Conservation (phyloP, 129 eudicot genomes). For the Mikania micrantha region DNA sequence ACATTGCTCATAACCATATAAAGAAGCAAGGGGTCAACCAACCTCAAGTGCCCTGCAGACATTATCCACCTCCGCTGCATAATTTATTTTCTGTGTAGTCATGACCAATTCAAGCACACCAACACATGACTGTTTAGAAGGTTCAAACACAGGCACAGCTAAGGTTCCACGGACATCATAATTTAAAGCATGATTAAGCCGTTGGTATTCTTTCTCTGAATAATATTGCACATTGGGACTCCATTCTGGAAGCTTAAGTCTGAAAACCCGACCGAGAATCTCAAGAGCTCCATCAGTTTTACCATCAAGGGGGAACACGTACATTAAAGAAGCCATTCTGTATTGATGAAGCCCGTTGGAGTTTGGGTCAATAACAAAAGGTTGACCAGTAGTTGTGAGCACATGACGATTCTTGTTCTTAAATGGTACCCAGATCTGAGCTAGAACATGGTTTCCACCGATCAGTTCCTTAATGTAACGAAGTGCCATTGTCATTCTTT, state of each 20-base stretch:
- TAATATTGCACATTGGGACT: conserved; percentile 94
- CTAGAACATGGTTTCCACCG: conserved; percentile 71
- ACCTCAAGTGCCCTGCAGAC: conserved; percentile 99
- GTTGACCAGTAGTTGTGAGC: conserved; percentile 88
- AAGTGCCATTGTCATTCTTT: conserved; percentile 94
- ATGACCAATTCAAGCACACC: conserved; percentile 90
- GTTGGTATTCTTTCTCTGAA: conserved; percentile 73
- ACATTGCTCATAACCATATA: conserved; percentile 1
- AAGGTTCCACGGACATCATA: conserved; percentile 80
- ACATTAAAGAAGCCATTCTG: conserved; percentile 76
- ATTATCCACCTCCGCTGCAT: conserved; percentile 96
- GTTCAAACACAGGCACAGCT: conserved; percentile 93
- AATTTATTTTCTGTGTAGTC: conserved; percentile 85
- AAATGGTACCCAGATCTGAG: conserved; percentile 91
- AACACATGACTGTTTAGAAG: conserved; percentile 73
- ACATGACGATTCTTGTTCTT: conserved; percentile 49
- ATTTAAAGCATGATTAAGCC: conserved; percentile 65
- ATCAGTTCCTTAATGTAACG: conserved; percentile 72
- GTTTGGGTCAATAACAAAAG: conserved; percentile 83
- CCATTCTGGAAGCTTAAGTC: conserved; percentile 86
- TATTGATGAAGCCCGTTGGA: conserved; percentile 83
- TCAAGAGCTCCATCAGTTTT: conserved; percentile 65
- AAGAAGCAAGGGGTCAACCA: not conserved
- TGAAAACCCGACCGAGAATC: conserved; percentile 80
- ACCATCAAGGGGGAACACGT: conserved; percentile 63